Base-by-base conservation (phyloP, 441 rosid species). In the Pelargonium citronellum region DNA sequence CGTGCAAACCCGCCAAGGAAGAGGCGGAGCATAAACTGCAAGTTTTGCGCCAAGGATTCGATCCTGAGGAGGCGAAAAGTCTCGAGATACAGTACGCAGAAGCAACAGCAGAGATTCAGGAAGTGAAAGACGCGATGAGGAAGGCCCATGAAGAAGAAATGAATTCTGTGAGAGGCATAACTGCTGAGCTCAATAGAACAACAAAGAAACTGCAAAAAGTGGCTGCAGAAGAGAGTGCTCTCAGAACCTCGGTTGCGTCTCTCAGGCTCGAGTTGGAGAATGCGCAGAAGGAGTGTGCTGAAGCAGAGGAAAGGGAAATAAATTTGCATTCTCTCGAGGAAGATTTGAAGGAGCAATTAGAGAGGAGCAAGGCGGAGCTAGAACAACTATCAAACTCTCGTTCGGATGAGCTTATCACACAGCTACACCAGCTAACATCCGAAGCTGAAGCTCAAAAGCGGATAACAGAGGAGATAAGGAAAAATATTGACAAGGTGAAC, bases 271-370 rank as follows among this genome's bases (percentile, higher is more conserved):
- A 91, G 80, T 67, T 95, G 58, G 90, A 87, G 76, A 89, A 76
- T 74, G 89, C 90, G 80, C 89, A 88, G 84, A 82, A 71, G 68
- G 91, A 89, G 75, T 89, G 86, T 71, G 43, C 80, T n/a, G 92
- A 87, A 76, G 83, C 86, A 82, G 88, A 83, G 80, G 89, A 85
- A 55, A 87, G 88, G 82, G 97, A 91, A 75, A 85, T 87, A 20
- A 90, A 89, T 78, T 88, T 92, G 11, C 96, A 91, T 77, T 77
- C 91, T 5, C 51, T 85, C 71, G 92, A 91, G 61, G 96, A 91
- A 62, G 84, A 84, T 78, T 83, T 95, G 80, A 89, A 95, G 67
- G 83, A 86, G 44, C 84, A 87, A 82, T 92, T 95, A 70, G 82
- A 85, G 37, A 89, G 81, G 78, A 80, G 86, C 58, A 87, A 87